Base-by-base conservation (phyloP, 2,329 filamentous ascomycete genomes). In the Diaporthe sp. region DNA sequence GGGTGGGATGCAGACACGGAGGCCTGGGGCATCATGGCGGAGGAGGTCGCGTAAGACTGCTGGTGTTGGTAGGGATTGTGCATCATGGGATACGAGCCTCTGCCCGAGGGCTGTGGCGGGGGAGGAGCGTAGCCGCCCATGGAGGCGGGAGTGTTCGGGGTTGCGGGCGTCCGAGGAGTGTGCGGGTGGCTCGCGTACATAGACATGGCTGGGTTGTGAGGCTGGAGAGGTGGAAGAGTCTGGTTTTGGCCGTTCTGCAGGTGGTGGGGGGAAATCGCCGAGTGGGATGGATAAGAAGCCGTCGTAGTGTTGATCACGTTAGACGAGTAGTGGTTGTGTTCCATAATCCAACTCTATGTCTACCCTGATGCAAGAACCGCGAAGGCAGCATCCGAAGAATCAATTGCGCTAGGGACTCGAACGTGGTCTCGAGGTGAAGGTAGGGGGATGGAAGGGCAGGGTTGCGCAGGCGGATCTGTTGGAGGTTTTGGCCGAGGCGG, bases 1-100 rank as follows among this genome's bases (percentile, higher is more conserved):
- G 93, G 93, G 82, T 95, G 94, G 72, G 92, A 91, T 79, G 92
- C 89, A 60, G 93, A 88, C 65, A 90, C 89, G 15, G 92, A 92
- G 34, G 92, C 86, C 83, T 94, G 92, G 63, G 92, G 90, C 86
- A 94, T 89, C 89, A 94, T 92, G 68, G 86, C 86, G 67, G 87
- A 87, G 9, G 90, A 89, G 12, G 88, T 88, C 51, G 87, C 86
- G 81, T 92, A 93, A 13, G 84, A 86, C 82, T 88, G 88, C 76
- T 88, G 88, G 57, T 88, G 88, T 78, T 87, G 89, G 78, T 90
- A 90, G 61, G 85, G 82, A 73, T 79, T 82, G 81, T 87, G 89
- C 78, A 87, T 86, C 81, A 89, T 87, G 75, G 87, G 86, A 80
- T 89, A 89, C 28, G 88, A 86, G 75, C 86, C 86, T 73, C 89